Evolutionary conservation across 352 stramenopile species (phyloP).

Genomic region (Thalassiosira hispida): DNA sequence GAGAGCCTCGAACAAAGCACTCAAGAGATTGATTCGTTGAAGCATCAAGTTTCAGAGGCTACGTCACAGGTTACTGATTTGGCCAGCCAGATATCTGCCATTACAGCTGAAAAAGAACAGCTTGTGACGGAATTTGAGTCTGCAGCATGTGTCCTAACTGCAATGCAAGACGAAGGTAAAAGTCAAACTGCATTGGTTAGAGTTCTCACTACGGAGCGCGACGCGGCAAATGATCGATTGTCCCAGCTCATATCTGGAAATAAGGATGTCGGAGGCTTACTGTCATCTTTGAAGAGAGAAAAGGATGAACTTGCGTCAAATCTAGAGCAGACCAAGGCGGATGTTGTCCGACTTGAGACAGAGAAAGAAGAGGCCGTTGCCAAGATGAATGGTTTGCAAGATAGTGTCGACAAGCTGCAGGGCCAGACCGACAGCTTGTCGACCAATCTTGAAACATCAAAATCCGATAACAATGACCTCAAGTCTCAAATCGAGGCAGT

Average conservation of each 20-base stretch:
- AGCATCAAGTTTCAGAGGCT: constrained; percentile 7
- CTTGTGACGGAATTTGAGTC: constrained; percentile 16
- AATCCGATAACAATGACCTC: constrained; percentile 4
- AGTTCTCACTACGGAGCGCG: constrained; percentile 20
- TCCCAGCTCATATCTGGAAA: constrained; percentile 23
- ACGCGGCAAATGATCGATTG: constrained; percentile 22
- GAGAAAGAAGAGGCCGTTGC: constrained; percentile 7
- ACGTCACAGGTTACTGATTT: neutral
- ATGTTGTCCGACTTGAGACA: constrained; percentile 12
- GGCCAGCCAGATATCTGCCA: constrained; percentile 13
- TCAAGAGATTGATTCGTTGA: constrained; percentile 28
- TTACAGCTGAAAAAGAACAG: constrained; percentile 7
- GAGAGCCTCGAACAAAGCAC: neutral
- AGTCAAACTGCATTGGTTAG: neutral
- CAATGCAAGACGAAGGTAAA: neutral
- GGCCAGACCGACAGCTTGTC: neutral
- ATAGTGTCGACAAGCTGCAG: neutral
- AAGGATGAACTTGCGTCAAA: constrained; percentile 12
- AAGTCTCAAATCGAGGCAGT: constrained; percentile 2
- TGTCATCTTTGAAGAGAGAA: constrained; percentile 22
- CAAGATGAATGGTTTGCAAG: constrained; percentile 16
- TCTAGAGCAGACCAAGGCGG: constrained; percentile 11
- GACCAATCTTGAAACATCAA: neutral
- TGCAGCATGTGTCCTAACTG: neutral
- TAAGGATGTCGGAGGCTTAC: neutral